Base-by-base conservation (phyloP, 2,329 filamentous ascomycete species). In the Trichoderma citrinoviride region DNA sequence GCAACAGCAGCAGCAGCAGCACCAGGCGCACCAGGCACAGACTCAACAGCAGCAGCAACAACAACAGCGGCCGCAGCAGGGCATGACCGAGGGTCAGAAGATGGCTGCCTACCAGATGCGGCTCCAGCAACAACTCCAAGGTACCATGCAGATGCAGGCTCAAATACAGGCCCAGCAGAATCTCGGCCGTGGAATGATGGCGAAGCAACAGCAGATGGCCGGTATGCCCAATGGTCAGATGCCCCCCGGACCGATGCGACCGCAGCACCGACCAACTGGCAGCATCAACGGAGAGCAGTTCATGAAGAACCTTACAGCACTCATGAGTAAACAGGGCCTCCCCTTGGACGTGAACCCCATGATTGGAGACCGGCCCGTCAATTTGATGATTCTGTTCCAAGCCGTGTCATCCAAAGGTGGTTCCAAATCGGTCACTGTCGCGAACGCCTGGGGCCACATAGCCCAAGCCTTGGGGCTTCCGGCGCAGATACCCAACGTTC, bases 31-130 rank as follows among this genome's bases (percentile, higher is more conserved):
- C 8, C 68, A 69, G 82, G 89, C 89, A 66, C 76, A 77, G 67
- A 81, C 82, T 65, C 74, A 73, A 55, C 78, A 93, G 56, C 89
- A 92, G 70, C 85, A 87, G 56, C 89, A 92, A 71, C 83, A 87
- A 57, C 85, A 88, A 61, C 70, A 71, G 52, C 73, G 71, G 15
- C 77, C 79, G 6, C 79, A 80, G 21, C 78, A 75, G n/a, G 87
- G 56, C 89, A 91, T 77, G 65, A 70, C 90, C 68, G 89, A 91
- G 46, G 89, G 91, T 72, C 88, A 92, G 68, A 90, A 92, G 71
- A 84, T 92, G 75, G 83, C 87, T 64, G 79, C 89, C 55, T 94
- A 96, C 72, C 91, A 96, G 70, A 90, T 96, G 86, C 90, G 91
- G 67, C 77, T 96, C 60, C 91, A 96, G 71, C 87, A 90, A 64